Evolutionary conservation across 1,139 yeast species (phyloP).

Genomic region (Sugiyamaella paludigena): DNA sequence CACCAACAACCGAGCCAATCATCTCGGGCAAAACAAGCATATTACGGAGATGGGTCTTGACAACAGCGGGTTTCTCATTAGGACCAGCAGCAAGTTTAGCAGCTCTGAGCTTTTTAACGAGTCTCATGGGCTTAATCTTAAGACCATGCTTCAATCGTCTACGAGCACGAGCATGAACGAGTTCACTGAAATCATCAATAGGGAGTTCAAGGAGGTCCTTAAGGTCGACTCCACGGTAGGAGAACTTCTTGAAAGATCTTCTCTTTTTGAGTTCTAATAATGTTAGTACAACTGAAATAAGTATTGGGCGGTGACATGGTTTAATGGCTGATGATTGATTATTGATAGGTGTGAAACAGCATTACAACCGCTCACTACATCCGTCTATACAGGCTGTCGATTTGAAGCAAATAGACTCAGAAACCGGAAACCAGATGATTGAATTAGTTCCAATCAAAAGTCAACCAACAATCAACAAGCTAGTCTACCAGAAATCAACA

Average conservation of each 20-base stretch:
- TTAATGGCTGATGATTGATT: too few species aligned
- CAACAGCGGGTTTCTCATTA: constrained; percentile 96
- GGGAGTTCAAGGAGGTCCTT: constrained; percentile 90
- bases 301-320: too few species aligned
- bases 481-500: too few species aligned
- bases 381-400: too few species aligned
- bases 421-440: too few species aligned
- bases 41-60: constrained; percentile 99
- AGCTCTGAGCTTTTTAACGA: constrained; percentile 97
- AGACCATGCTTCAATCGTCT: constrained; percentile 99
- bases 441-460: too few species aligned
- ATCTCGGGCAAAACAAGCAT: constrained; percentile 99
- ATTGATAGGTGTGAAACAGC: too few species aligned
- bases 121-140: constrained; percentile 93
- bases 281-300: too few species aligned
- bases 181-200: constrained; percentile 95
- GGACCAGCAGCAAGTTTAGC: constrained; percentile 91
- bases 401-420: too few species aligned
- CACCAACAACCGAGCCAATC: constrained; percentile 98
- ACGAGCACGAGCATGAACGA: constrained; percentile 98
- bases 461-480: too few species aligned
- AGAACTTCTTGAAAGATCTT: constrained; percentile 96
- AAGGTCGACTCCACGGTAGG: constrained; percentile 98
- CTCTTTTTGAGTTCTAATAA: constrained; percentile 30
- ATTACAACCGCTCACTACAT: too few species aligned